Evolutionary conservation across 2,329 filamentous ascomycete species (phyloP).

Genomic region (Neodidymelliopsis sp.): DNA sequence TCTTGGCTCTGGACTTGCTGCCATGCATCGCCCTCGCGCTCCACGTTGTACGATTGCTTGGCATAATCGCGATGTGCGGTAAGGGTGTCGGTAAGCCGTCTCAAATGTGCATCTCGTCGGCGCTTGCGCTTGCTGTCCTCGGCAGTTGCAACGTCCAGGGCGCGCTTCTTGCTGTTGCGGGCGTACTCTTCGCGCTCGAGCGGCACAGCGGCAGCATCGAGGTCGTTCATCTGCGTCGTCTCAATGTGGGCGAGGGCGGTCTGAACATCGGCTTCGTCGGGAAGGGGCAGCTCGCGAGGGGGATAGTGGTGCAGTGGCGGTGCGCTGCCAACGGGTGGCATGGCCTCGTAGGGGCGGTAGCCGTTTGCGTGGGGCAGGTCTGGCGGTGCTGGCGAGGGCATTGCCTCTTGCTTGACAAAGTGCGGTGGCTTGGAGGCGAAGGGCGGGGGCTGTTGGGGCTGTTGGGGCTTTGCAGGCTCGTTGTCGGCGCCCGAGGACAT

Average conservation of each 20-base stretch:
- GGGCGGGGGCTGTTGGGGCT: slow-evolving; percentile 51
- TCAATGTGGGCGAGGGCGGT: slow-evolving; percentile 68
- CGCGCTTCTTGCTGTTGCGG: slow-evolving; percentile 69
- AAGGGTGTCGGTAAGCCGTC: slow-evolving; percentile 67
- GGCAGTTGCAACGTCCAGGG: slow-evolving; percentile 67
- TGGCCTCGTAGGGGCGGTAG: slow-evolving; percentile 32
- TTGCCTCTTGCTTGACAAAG: slow-evolving; percentile 47
- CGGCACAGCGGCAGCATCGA: slow-evolving; percentile 62
- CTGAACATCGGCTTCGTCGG: slow-evolving; percentile 72
- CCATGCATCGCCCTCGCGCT: slow-evolving; percentile 81
- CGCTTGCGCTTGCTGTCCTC: slow-evolving; percentile 73
- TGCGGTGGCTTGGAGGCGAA: slow-evolving; percentile 36
- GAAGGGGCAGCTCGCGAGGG: slow-evolving; percentile 39
- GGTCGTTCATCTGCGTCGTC: slow-evolving; percentile 63
- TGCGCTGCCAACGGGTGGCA: slow-evolving; percentile 30
- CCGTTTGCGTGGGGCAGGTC: slow-evolving; percentile 33
- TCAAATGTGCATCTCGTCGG: slow-evolving; percentile 63
- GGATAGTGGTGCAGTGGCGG: slow-evolving; percentile 25
- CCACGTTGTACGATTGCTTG: slow-evolving; percentile 76
- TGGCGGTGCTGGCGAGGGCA: slow-evolving; percentile 39
- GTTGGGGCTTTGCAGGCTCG: slow-evolving; percentile 65
- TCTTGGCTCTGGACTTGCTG: slow-evolving; percentile 90
- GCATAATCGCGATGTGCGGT: slow-evolving; percentile 73
- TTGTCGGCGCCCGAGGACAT: slow-evolving; percentile 82
- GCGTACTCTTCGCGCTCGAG: slow-evolving; percentile 62